These are phyloP conservation scores for Apiospora arundinis DNA, from an alignment of 2,329 filamentous ascomycete genomes.

Conservation along the genomic window DNA sequence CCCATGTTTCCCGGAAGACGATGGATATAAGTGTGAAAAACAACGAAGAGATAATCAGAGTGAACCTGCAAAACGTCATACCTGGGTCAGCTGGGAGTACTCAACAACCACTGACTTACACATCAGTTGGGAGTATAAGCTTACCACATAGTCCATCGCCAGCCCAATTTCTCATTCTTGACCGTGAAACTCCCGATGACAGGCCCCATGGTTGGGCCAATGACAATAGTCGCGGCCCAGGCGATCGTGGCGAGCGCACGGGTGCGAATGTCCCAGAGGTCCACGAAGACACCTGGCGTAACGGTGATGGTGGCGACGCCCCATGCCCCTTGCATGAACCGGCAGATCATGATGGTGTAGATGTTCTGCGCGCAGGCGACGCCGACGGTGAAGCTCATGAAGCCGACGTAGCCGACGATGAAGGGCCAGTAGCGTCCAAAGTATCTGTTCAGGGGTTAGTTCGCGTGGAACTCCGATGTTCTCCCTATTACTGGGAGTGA, in stretches of 20 bases:
- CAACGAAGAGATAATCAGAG: not conserved
- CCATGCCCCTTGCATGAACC: constrained; percentile 32
- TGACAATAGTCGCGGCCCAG: constrained; percentile 29
- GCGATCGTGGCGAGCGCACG: constrained; percentile 29
- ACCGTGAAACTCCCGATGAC: constrained; percentile 2
- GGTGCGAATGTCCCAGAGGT: constrained; percentile 29
- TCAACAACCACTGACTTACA: no score
- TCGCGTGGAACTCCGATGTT: no score
- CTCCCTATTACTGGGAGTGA: no score
- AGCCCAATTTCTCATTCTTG: constrained; percentile 48
- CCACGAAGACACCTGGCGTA: constrained; percentile 30
- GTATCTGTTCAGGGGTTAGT: constrained; percentile 26
- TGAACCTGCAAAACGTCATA: not conserved
- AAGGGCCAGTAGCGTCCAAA: constrained; percentile 28
- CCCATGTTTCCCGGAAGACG: constrained; percentile 57
- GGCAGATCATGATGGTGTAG: constrained; percentile 29
- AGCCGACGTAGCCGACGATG: constrained; percentile 28
- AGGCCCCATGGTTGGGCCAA: constrained; percentile 29
- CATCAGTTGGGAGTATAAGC: constrained; percentile 37
- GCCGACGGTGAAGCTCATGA: constrained; percentile 26
- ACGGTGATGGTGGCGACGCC: constrained; percentile 26
- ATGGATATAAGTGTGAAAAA: constrained; percentile 46
- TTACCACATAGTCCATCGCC: constrained; percentile 60
- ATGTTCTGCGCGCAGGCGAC: constrained; percentile 29
- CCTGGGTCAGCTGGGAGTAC: constrained; percentile 35